phyloP scores from a whole-genome alignment of 306 rosid genomes.

The Leucaena leucocephala region DNA sequence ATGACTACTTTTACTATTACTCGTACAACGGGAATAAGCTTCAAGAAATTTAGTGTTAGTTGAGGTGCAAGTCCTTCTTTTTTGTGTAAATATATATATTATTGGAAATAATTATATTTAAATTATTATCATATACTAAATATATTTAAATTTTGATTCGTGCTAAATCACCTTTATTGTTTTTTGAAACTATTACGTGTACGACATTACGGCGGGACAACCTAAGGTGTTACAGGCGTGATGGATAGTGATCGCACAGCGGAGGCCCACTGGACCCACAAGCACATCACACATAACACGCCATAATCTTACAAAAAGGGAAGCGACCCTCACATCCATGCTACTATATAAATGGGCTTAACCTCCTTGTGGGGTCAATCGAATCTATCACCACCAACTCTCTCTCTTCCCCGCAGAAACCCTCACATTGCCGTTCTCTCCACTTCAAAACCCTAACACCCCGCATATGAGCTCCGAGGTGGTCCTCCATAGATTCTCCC shows the following conservation, averaged over 20 bases:
- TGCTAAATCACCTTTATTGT: too few species aligned
- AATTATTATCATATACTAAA: too few species aligned
- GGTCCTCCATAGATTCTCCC: conserved; percentile 47
- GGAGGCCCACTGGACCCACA: conserved; percentile 48
- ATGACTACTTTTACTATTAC: too few species aligned
- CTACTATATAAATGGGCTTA: conserved; percentile 5
- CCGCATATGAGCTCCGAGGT: conserved; percentile 52
- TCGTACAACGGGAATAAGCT: too few species aligned
- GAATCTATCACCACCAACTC: conserved; percentile 21
- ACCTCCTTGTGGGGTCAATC: conserved; percentile 59
- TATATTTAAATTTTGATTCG: too few species aligned
- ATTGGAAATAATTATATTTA: too few species aligned
- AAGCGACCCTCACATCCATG: neutral
- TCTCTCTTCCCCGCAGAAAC: conserved; percentile 21
- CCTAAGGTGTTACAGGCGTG: neutral
- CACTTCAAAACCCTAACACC: conserved; percentile 17
- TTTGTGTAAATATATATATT: too few species aligned
- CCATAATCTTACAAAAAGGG: neutral
- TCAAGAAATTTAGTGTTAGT: too few species aligned
- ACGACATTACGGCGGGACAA: neutral
- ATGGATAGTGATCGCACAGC: neutral
- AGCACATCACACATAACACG: neutral
- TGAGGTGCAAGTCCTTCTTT: too few species aligned
- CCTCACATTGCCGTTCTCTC: conserved; percentile 43
- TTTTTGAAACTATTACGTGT: too few species aligned